A percentile compares a stretch with the other conserved stretches of the same genome.
Conservation (phyloP, 306 rosid genomes). For the Hylodesmum podocarpum region DNA sequence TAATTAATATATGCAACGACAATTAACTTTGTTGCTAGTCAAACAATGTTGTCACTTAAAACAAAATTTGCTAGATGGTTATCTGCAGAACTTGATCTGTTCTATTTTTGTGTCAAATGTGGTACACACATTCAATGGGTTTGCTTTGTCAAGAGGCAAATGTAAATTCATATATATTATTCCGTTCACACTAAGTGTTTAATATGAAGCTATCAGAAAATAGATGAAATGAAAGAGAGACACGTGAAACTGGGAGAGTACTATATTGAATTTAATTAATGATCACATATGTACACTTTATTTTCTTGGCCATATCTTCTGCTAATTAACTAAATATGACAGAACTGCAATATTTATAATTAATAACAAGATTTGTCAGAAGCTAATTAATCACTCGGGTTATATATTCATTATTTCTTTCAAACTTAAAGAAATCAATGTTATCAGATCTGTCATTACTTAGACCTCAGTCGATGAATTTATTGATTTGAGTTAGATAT, state of each 20-base stretch:
- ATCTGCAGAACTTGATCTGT: neutral
- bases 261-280: neutral
- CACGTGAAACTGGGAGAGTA: neutral
- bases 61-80: neutral
- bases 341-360: neutral
- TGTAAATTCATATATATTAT: neutral
- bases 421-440: neutral
- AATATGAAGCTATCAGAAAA: neutral
- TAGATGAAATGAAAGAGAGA: neutral
- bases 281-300: neutral
- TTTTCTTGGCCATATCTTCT: neutral
- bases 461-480: neutral
- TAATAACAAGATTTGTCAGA: neutral
- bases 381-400: neutral
- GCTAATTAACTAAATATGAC: neutral
- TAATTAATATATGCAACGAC: neutral
- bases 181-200: conserved; percentile 18
- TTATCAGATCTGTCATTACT: too few species aligned
- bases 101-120: neutral
- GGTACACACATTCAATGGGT: conserved; percentile 15
- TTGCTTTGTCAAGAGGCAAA: conserved; percentile 17
- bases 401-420: neutral
- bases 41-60: neutral
- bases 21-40: neutral
- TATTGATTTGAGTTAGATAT: neutral